Evolutionary conservation across 306 rosid genomes (phyloP).

Genomic region (Malus fusca): DNA sequence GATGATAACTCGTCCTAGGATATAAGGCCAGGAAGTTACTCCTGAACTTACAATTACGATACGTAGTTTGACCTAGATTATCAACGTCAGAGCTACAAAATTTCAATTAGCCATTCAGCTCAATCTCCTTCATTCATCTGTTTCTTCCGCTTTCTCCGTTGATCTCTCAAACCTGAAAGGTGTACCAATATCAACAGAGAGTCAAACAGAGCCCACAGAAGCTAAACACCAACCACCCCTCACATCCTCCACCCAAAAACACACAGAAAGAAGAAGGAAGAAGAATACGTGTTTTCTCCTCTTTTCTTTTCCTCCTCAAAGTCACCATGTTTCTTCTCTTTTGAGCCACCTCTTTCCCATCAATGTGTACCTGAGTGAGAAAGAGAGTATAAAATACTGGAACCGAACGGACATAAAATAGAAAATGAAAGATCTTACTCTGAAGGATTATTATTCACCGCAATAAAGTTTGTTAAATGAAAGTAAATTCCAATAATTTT

Average conservation of each 20-base stretch:
- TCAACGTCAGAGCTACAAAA: background rate
- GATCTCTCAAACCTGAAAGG: conserved; percentile 63
- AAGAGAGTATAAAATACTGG: background rate
- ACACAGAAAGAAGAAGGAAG: background rate
- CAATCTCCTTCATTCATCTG: conserved; percentile 26
- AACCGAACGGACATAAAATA: background rate
- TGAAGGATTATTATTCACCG: background rate
- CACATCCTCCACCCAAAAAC: background rate
- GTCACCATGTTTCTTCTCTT: conserved; percentile 44
- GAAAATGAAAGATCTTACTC: background rate
- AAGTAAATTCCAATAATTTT: background rate
- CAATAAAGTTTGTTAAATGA: background rate
- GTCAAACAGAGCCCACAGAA: background rate
- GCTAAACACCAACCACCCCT: background rate
- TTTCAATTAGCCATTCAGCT: background rate
- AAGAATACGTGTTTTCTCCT: conserved; percentile 64
- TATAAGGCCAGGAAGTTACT: background rate
- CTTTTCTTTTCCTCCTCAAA: conserved; percentile 61
- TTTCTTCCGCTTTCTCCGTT: conserved; percentile 61
- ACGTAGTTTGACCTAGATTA: background rate
- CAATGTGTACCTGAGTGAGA: conserved; percentile 57
- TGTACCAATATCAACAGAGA: background rate
- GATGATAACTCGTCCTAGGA: background rate
- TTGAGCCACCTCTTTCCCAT: conserved; percentile 38
- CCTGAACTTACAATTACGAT: background rate